phyloP scores from a whole-genome alignment of 257 asterid genomes.

The Solanum megistacrolobum region DNA sequence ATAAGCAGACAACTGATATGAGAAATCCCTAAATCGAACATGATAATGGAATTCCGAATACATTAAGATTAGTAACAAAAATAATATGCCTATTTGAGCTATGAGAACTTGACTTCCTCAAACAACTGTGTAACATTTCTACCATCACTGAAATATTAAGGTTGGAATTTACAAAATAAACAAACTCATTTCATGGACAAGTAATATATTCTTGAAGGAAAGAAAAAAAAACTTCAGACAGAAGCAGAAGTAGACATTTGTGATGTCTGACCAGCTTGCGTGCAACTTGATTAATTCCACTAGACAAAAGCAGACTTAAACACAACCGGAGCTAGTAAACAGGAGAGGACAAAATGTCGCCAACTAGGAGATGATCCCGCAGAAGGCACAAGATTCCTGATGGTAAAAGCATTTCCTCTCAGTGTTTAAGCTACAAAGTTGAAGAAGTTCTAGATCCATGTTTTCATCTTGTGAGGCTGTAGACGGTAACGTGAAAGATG shows the following conservation, averaged over 20 bases:
- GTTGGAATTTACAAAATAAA: not conserved
- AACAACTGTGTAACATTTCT: not conserved
- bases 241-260: not conserved
- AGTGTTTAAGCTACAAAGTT: not conserved
- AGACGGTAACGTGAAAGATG: constrained; percentile 40
- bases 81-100: not conserved
- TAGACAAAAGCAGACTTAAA: not conserved
- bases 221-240: not conserved
- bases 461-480: constrained; percentile 32
- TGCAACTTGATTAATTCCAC: not conserved
- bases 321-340: not conserved
- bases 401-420: not conserved
- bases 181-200: not conserved
- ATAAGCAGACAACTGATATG: no score
- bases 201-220: not conserved
- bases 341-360: not conserved
- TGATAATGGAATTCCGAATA: not conserved
- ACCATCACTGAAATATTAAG: not conserved
- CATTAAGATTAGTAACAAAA: not conserved
- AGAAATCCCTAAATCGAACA: not conserved
- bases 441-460: constrained; percentile 17
- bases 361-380: not conserved
- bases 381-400: not conserved
- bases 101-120: not conserved
- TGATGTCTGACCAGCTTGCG: not conserved